A percentile compares a stretch with the other conserved stretches of the same genome.
These are phyloP conservation scores for Fraxinus quadrangulata DNA, from an alignment of 257 asterid genomes.

Conservation along the genomic window DNA sequence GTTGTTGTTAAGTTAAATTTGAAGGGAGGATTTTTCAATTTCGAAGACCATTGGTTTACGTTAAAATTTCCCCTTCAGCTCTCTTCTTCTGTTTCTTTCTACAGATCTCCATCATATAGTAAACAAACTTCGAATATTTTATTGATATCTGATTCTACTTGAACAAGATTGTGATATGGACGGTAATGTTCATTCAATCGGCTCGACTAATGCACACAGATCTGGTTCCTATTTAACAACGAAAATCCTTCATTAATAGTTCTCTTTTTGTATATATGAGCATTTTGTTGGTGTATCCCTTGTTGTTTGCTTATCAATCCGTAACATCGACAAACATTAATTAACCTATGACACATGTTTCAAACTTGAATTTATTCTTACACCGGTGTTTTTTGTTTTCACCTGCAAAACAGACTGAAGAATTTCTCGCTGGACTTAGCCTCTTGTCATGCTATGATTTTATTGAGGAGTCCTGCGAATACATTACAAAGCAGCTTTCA, in stretches of 20 bases:
- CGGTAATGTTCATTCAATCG: background rate
- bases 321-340: background rate
- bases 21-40: background rate
- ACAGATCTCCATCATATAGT: background rate
- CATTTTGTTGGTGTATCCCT: background rate
- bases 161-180: background rate
- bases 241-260: background rate
- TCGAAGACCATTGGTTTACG: background rate
- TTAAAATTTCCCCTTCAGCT: background rate
- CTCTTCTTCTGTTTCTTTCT: background rate
- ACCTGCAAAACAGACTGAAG: constrained; percentile 77
- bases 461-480: constrained; percentile 70
- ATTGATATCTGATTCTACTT: background rate
- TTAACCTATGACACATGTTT: constrained; percentile 7
- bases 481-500: constrained; percentile 62
- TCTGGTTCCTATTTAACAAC: background rate
- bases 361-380: constrained; percentile 27
- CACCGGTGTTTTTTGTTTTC: constrained; percentile 20
- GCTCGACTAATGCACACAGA: background rate
- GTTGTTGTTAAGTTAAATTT: background rate
- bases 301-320: constrained; percentile 1
- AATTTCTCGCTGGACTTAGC: constrained; percentile 72
- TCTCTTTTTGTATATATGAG: background rate
- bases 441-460: constrained; percentile 73
- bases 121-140: background rate